These are phyloP conservation scores for Xenosphaeropsis pyriputrescens DNA, from an alignment of 2,329 filamentous ascomycete genomes.

Conservation along the genomic window DNA sequence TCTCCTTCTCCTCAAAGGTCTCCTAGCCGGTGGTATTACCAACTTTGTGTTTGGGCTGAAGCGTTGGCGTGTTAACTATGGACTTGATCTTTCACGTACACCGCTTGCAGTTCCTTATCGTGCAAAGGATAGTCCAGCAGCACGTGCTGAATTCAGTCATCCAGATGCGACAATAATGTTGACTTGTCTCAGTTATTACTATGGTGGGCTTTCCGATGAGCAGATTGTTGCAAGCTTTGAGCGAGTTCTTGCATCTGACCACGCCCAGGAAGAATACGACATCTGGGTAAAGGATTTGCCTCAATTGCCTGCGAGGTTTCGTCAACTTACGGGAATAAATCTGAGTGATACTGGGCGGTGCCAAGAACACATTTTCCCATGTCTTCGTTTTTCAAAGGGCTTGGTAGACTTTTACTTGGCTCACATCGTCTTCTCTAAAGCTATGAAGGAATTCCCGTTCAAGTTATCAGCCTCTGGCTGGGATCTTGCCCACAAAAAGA, in stretches of 20 bases:
- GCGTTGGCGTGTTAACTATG: slow-evolving; percentile 52
- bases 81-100: slow-evolving; percentile 27
- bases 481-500: slow-evolving; percentile 39
- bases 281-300: slow-evolving; percentile 26
- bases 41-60: slow-evolving; percentile 37
- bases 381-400: slow-evolving; percentile 33
- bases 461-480: slow-evolving; percentile 54
- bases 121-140: slow-evolving; percentile 41
- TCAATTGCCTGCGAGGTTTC: slow-evolving; percentile 21
- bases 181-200: slow-evolving; percentile 41
- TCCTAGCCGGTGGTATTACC: slow-evolving; percentile 40
- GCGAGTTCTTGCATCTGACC: slow-evolving; percentile 33
- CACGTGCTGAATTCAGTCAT: slow-evolving; percentile 45
- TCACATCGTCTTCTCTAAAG: slow-evolving; percentile 41
- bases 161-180: slow-evolving; percentile 41
- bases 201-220: slow-evolving; percentile 33
- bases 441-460: slow-evolving; percentile 44
- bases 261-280: slow-evolving; percentile 34
- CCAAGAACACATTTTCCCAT: slow-evolving; percentile 31
- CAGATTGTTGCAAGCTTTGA: slow-evolving; percentile 32
- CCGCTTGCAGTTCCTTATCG: slow-evolving; percentile 42
- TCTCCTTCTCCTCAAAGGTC: slow-evolving; percentile 34
- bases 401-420: slow-evolving; percentile 50
- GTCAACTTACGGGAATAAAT: slow-evolving; percentile 36
- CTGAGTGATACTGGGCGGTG: slow-evolving; percentile 37